Base-by-base conservation (phyloP, 345 rosid genomes). In the Noccaea bulbosa region DNA sequence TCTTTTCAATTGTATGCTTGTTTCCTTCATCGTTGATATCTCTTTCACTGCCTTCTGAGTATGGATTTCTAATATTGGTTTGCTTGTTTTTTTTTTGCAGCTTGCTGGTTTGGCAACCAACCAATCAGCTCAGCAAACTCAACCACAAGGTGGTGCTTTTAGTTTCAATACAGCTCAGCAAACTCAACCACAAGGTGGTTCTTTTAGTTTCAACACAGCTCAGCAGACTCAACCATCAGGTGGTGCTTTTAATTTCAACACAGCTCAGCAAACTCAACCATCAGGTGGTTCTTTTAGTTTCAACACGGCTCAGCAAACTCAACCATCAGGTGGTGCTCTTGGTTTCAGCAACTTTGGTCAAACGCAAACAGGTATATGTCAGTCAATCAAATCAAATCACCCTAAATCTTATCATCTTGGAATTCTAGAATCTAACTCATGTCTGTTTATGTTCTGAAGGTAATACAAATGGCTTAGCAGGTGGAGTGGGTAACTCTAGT, bases 71-170 rank as follows among this genome's bases (percentile, higher is more conserved):
- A 38, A 65, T 65, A 53, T 48, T 24, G 8, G 30, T 44, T 24
- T 59, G 0, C 30, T 27, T 20, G 22, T 20, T 27, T 27, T 24
- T 22, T 64, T 69, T 75, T 30, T 75, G 68, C 65, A 88, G 96
- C 80, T 83, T 46, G 59, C 80, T 54, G 78, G 70, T 50, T 51
- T 83, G 44, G 43, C 82, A 45, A 72, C 84, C 15, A 80, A 77
- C 68, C 97, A 83, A 77, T 59, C 67, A 57, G 58, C 84, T 69
- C 86, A 83, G 58, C 83, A 88, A 49, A 65, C 89, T 70, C 94
- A 86, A 78, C 14, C 80, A 47, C 5, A 71, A 22, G 30, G 30
- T 27, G 49, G 83, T 80, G 66, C 78, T 72, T 84, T 86, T 80
- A 41, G 74, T 59, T 80, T 87, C 30, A 27, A 27, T 87, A 44